Evolutionary conservation across 1,284 basidiomycete species (phyloP), one percentile per base, ranked within the genome.

Genomic region (Golubevia pallescens): DNA sequence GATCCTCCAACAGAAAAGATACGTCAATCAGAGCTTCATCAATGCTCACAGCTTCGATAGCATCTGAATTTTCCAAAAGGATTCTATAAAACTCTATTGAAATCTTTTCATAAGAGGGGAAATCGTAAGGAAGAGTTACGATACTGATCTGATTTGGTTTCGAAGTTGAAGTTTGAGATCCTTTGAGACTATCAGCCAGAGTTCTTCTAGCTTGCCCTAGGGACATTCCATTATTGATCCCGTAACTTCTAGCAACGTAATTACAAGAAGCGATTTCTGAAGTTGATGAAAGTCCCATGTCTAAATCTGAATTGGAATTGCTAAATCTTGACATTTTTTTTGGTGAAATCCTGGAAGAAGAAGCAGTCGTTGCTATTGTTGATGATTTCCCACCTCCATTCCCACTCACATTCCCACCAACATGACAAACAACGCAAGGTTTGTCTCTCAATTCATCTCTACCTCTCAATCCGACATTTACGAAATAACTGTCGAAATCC

Each of bases 21-120:
- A 95, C 93, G 65, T 98, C 95, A 67, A 98, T 90, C 8, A 98
- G 88, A 0, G 94, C 95, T 85, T 99, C 96, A 74, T 99, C 96
- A 1, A 99, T 93, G 4, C 94, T 96, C 1, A 97, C 95, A 0
- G 95, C 95, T 87, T 98, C 92, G 2, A 98, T 88, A 71, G 95
- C 93, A 77, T 97, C 94, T 3, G 94, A 92, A 76, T 93, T 91
- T 0, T 89, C 88, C 89, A 97, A 93, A 20, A 99, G 88, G 62
- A 97, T 92, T 0, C 93, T 93, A 86, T 99, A 99, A 82, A 98
- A 97, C 42, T 92, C n/a, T 34, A 84, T 74, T 38, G 77, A 78
- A 63, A 75, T 72, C 0, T 71, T 65, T 57, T 79, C 73, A 70
- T 84, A 85, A 10, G 73, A 75, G 19, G 76, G 75, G 67, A 85